phyloP scores from a whole-genome alignment of 1,284 basidiomycete species.

The Pulchroboletus neoregius region DNA sequence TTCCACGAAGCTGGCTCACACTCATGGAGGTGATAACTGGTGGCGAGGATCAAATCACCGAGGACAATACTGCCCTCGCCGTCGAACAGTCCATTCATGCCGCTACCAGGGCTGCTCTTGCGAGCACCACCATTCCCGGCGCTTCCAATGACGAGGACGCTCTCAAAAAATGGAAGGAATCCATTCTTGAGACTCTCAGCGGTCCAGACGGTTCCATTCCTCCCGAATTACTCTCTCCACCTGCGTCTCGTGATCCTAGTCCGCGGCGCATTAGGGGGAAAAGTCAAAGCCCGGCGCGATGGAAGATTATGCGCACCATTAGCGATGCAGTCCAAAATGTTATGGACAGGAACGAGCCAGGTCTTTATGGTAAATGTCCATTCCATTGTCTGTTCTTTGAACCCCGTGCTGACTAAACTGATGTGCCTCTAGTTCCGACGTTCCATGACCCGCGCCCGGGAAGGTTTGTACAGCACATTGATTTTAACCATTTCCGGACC shows the following conservation, averaged over 20 bases:
- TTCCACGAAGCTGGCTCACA: constrained; percentile 75
- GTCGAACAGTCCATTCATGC: constrained; percentile 60
- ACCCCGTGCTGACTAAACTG: constrained; percentile 1
- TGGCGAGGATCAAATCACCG: constrained; percentile 48
- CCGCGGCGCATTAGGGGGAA: constrained; percentile 67
- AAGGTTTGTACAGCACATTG: constrained; percentile 71
- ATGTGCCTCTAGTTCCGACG: constrained; percentile 52
- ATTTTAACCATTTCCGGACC: constrained; percentile 92
- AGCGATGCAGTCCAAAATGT: constrained; percentile 69
- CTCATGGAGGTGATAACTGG: constrained; percentile 71
- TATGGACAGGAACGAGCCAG: constrained; percentile 56
- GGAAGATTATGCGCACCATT: constrained; percentile 74
- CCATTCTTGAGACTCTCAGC: constrained; percentile 54
- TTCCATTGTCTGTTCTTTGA: constrained; percentile 1
- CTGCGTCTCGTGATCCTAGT: constrained; percentile 74
- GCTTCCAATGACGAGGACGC: constrained; percentile 38
- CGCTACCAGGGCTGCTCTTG: constrained; percentile 56
- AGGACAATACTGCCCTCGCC: constrained; percentile 58
- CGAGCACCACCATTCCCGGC: constrained; percentile 35
- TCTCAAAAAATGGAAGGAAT: constrained; percentile 53
- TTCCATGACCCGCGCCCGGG: constrained; percentile 73
- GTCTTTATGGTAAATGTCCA: constrained; percentile 55
- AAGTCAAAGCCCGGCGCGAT: constrained; percentile 74
- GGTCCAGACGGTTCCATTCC: constrained; percentile 65
- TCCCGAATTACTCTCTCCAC: constrained; percentile 68